A percentile compares a stretch with the other conserved stretches of the same genome.
Evolutionary conservation across 1,139 yeast species (phyloP).

Genomic region (Suhomyces atakaporum): DNA sequence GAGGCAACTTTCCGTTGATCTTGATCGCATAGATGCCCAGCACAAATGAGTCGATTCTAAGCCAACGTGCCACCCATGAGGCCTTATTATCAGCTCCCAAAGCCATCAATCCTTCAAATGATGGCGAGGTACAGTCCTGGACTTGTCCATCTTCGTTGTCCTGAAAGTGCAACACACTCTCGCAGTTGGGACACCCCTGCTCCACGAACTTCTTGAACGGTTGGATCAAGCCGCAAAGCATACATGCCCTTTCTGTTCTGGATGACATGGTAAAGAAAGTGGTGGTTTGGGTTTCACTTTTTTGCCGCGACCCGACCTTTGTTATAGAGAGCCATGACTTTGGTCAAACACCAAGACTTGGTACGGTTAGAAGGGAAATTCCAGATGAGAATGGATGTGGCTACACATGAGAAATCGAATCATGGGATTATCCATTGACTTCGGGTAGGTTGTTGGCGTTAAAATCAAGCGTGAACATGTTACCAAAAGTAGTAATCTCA

Average conservation of each 20-base stretch:
- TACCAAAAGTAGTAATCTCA: too few relatives aligned
- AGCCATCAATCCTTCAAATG: conserved; percentile 95
- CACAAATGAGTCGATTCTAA: conserved; percentile 84
- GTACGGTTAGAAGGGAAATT: too few relatives aligned
- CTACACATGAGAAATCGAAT: too few relatives aligned
- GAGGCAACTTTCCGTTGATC: conserved; percentile 88
- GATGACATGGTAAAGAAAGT: too few relatives aligned
- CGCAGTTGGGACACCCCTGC: conserved; percentile 98
- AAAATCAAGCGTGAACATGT: too few relatives aligned
- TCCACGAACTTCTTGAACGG: conserved; percentile 71
- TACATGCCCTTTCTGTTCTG: conserved; percentile 89
- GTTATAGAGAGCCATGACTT: too few relatives aligned
- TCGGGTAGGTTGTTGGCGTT: too few relatives aligned
- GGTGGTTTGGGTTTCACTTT: too few relatives aligned
- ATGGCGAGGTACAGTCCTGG: conserved; percentile 92
- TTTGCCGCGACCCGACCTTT: too few relatives aligned
- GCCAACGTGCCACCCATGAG: conserved; percentile 98
- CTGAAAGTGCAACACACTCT: conserved; percentile 73
- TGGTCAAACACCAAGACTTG: too few relatives aligned
- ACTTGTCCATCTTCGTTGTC: conserved; percentile 83
- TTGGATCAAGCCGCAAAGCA: conserved; percentile 94
- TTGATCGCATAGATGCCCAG: conserved; percentile 94
- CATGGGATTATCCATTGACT: too few relatives aligned
- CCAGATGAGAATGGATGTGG: too few relatives aligned
- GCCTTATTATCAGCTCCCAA: conserved; percentile 75